phyloP scores from a whole-genome alignment of 768 basidiomycete species.

The Collybia sordida region DNA sequence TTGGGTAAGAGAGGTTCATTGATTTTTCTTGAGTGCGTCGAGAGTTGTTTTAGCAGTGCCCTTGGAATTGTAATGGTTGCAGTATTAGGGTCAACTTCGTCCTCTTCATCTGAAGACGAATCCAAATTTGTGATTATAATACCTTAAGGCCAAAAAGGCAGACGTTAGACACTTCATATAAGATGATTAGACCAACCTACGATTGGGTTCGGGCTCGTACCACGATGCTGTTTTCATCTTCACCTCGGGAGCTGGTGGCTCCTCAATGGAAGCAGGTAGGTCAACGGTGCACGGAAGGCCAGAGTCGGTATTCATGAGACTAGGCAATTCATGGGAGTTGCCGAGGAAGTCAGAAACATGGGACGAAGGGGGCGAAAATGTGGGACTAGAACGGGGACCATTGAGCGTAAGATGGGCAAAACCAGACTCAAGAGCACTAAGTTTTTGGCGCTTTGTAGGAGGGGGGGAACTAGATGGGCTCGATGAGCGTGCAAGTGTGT shows the following conservation, averaged over 20 bases:
- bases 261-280: slow-evolving; percentile 40
- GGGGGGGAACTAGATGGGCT: slow-evolving; percentile 15
- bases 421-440: slow-evolving; percentile 51
- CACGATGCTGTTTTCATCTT: slow-evolving; percentile 65
- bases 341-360: slow-evolving; percentile 11
- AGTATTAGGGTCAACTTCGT: slow-evolving; percentile 22
- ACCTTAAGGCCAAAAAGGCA: slow-evolving; percentile 36
- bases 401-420: slow-evolving; percentile 51
- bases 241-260: slow-evolving; percentile 46
- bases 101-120: slow-evolving; percentile 45
- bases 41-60: slow-evolving; percentile 45
- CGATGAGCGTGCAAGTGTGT: slow-evolving; percentile 1
- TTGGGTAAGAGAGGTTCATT: slow-evolving; percentile 16
- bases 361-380: slow-evolving; percentile 5
- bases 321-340: slow-evolving; percentile 2
- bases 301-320: slow-evolving; percentile 10
- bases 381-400: slow-evolving; percentile 15
- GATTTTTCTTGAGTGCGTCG: slow-evolving; percentile 22
- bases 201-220: slow-evolving; percentile 70
- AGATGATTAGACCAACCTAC: slow-evolving; percentile 39
- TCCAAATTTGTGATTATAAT: slow-evolving; percentile 65
- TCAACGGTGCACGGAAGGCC: slow-evolving; percentile 4
- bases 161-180: slow-evolving; percentile 1
- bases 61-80: slow-evolving; percentile 39
- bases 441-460: slow-evolving; percentile 48